Evolutionary conservation across 2,329 filamentous ascomycete genomes (phyloP), one percentile per base, ranked within the genome.

Genomic region (Beauveria pseudobassiana): DNA sequence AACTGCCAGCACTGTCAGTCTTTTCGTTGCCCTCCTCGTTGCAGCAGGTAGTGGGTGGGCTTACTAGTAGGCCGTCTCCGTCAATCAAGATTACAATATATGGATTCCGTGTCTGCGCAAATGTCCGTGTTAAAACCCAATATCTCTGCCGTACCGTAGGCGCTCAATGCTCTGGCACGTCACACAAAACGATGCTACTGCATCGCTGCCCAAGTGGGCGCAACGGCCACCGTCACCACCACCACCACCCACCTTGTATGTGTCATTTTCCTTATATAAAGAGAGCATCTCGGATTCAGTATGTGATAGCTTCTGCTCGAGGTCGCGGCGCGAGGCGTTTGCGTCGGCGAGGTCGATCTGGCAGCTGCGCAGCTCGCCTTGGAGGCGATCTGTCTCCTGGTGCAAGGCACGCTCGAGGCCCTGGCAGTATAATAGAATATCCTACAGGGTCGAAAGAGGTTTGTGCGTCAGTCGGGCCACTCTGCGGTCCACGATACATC

Each of bases 1-100:
- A 88, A 88, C 84, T 87, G 68, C 46, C 12, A 28, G 7, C 12
- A 45, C 52, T 51, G 59, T 63, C 12, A 63, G 63, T 22, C 48
- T 16, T 34, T 18, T 50, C 34, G 12, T 38, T 5, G 2, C 14
- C 14, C 12, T 38, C 34, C 5, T 16, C 34, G 12, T 38, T 38
- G 34, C 4, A 10, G 34, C 34, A 10, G 34, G 14, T 34, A 43
- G 1, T 55, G 24, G 59, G 48, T 61, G 49, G 56, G 43, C 69
- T 59, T 67, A 87, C 85, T 70, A 87, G 74, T 63, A 87, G 77
- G 50, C 83, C 82, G 70, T 88, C 81, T 43, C 85, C 86, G 69
- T 88, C 86, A 66, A 88, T 81, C 65, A 87, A 69, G 45, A 86
- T 78, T 65, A 83, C 72, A 67, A 87, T 76, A 70, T 88, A 88